Evolutionary conservation across 768 basidiomycete species (phyloP), one percentile per base, ranked within the genome.

Genomic region (Macrolepiota fuliginosa): DNA sequence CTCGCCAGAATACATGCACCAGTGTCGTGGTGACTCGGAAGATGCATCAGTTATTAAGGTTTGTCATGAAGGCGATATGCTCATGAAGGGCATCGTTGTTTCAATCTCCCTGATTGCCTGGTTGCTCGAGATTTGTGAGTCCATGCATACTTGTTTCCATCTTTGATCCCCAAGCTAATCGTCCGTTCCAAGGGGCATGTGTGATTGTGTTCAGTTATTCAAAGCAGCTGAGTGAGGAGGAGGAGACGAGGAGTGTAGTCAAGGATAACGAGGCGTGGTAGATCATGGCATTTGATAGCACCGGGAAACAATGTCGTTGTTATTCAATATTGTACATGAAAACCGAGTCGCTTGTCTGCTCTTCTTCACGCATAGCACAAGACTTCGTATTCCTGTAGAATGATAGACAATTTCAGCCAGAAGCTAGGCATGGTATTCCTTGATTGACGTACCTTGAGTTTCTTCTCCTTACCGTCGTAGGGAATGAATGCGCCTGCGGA

Each of bases 401-500:
- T 17, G 6, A 13, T 32, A 27, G 6, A 39, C 22, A 53, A 27
- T 10, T 25, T 50, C 17, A 15, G 42, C 22, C 57, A 15, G 15
- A 39, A 13, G n/a, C 29, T 32, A 7, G 29, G 3, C 27, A 53
- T 24, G 29, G 24, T 24, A 32, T 6, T 24, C 9, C n/a, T 36
- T 13, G 9, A 29, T 2, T 2, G 39, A 69, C 74, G 54, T 52
- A 85, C 86, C 70, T 79, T 74, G 36, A 86, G 69, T 45, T 77
- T 72, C 69, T 83, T 78, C 76, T 89, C 87, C 5, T 68, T 75
- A 22, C 76, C 71, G 52, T 73, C 80, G 58, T 81, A 83, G 2
- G 87, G 78, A 54, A 90, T 83, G 64, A 81, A 85, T 13, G 83
- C 85, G 11, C 78, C 81, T 83, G 40, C 1, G 49, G n/a, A 45